phyloP scores from a whole-genome alignment of 257 asterid genomes.

The Solanum ahanhuiri region DNA sequence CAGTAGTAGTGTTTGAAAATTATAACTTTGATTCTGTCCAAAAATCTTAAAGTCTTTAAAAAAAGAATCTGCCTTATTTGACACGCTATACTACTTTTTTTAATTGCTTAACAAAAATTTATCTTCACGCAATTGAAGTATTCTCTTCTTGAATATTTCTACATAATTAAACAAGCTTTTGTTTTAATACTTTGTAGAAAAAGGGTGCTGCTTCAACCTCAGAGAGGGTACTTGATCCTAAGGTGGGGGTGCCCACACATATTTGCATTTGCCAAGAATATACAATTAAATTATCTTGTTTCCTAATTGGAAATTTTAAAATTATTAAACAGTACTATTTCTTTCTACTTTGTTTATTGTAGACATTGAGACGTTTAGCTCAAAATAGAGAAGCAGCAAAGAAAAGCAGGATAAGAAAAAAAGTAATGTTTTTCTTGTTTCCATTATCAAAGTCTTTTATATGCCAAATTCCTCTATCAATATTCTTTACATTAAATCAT shows the following conservation, averaged over 20 bases:
- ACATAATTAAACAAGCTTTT: not conserved
- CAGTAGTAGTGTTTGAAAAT: not conserved
- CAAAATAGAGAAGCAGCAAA: constrained; percentile 98
- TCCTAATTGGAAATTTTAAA: not conserved
- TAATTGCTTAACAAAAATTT: not conserved
- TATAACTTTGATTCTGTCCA: not conserved
- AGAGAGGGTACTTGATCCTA: constrained; percentile 65
- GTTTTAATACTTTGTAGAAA: constrained; percentile 41
- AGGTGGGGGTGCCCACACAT: constrained; percentile 44
- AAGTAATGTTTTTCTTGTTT: constrained; percentile 25
- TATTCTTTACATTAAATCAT: not conserved
- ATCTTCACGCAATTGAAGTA: not conserved
- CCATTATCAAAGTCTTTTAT: not conserved
- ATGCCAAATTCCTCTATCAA: not conserved
- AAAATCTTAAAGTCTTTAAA: not conserved
- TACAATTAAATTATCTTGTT: not conserved
- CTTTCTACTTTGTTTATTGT: constrained; percentile 3
- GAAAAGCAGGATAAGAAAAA: constrained; percentile 92
- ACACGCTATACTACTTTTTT: not conserved
- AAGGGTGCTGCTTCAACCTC: constrained; percentile 65
- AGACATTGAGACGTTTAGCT: constrained; percentile 94
- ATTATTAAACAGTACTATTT: not conserved
- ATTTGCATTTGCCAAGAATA: not conserved
- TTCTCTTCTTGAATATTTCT: constrained; percentile 3
- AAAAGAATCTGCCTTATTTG: not conserved